phyloP scores from a whole-genome alignment of 352 stramenopile genomes.

The Phytophthora palmivora region DNA sequence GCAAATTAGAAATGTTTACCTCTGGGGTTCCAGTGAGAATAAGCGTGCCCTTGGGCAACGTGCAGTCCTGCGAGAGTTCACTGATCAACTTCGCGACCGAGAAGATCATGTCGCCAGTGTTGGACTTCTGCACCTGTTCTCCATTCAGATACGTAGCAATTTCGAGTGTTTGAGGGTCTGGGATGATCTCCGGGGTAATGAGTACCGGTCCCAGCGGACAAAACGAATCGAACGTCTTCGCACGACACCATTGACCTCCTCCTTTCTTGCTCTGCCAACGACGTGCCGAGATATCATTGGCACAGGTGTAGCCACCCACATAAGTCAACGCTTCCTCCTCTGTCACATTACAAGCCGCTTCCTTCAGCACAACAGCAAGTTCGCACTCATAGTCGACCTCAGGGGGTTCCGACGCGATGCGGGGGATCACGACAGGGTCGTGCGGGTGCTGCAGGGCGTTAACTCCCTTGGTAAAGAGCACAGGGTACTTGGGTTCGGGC shows the following conservation, averaged over 20 bases:
- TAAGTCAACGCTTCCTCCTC: constrained; percentile 84
- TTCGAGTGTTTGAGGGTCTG: constrained; percentile 75
- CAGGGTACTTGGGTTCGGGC: constrained; percentile 74
- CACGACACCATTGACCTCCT: constrained; percentile 88
- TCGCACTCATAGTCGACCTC: constrained; percentile 94
- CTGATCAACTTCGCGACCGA: constrained; percentile 88
- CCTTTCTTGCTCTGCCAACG: constrained; percentile 90
- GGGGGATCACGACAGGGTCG: constrained; percentile 82
- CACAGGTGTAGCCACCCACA: constrained; percentile 90
- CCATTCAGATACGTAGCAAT: constrained; percentile 88
- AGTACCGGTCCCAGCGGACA: constrained; percentile 89
- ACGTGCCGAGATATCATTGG: constrained; percentile 90
- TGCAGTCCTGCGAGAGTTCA: constrained; percentile 90
- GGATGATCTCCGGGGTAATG: constrained; percentile 76
- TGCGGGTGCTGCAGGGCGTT: constrained; percentile 83
- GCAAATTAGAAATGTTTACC: constrained; percentile 35
- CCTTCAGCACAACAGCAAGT: constrained; percentile 88
- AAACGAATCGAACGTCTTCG: constrained; percentile 93
- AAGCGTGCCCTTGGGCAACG: constrained; percentile 85
- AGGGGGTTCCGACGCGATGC: constrained; percentile 61
- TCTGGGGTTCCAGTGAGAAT: constrained; percentile 93
- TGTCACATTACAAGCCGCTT: constrained; percentile 83
- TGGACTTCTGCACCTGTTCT: constrained; percentile 87
- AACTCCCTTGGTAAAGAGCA: constrained; percentile 91
- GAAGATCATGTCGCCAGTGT: constrained; percentile 93